Conservation (phyloP, 2,329 filamentous ascomycete species). For the Cladosporium sp. region DNA sequence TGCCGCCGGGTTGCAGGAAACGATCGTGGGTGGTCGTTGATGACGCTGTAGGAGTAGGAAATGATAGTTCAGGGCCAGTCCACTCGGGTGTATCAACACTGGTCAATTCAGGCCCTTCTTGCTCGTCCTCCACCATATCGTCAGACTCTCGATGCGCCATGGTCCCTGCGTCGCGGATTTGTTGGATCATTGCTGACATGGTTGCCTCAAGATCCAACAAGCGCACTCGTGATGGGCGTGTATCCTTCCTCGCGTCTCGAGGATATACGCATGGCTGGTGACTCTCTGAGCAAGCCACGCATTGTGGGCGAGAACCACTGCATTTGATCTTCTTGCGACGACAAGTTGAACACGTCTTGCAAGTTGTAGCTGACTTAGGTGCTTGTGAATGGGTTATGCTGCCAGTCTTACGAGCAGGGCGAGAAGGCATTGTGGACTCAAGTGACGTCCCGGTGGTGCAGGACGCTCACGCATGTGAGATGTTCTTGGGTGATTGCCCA, state of each 20-base stretch:
- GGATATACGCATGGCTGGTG: constrained; percentile 2
- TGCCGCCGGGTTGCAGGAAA: neutral
- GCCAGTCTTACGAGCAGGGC: neutral
- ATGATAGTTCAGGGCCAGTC: neutral
- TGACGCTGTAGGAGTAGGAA: neutral
- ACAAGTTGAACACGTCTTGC: constrained; percentile 2
- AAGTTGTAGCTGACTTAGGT: neutral
- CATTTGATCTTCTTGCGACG: constrained; percentile 2
- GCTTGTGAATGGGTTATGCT: neutral
- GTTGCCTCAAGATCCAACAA: neutral
- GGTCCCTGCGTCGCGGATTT: neutral
- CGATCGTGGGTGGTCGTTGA: neutral
- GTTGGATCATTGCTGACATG: neutral
- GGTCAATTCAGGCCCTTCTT: neutral
- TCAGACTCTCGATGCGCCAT: neutral
- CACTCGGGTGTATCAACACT: neutral
- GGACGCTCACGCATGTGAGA: neutral
- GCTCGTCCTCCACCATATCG: neutral
- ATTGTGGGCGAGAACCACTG: neutral
- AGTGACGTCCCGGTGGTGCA: neutral
- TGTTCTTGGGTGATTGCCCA: neutral
- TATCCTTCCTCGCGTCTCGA: neutral
- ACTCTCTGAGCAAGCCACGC: neutral
- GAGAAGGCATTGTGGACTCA: neutral
- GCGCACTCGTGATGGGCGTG: neutral